Evolutionary conservation across 352 stramenopile species (phyloP).

Genomic region (Phytophthora fragariaefolia): DNA sequence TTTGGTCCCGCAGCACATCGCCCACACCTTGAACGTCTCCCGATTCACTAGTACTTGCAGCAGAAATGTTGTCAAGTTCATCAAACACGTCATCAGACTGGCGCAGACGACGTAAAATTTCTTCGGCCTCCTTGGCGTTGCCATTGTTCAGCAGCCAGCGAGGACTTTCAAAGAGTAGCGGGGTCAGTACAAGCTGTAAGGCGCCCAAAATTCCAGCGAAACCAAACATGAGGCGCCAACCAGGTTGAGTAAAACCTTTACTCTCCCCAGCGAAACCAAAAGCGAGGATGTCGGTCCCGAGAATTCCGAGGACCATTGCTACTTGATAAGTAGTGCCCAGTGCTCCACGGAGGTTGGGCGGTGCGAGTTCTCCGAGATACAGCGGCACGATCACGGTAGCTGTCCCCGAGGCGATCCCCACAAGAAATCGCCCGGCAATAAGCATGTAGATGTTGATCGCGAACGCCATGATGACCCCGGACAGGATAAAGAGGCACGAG

Average conservation of each 20-base stretch:
- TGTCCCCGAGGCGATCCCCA: conserved; percentile 67
- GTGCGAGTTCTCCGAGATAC: conserved; percentile 73
- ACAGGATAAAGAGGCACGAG: conserved; percentile 63
- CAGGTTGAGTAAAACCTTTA: conserved; percentile 49
- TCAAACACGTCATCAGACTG: conserved; percentile 66
- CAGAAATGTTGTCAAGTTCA: conserved; percentile 75
- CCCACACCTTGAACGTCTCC: conserved; percentile 56
- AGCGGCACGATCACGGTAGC: conserved; percentile 74
- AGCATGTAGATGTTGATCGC: conserved; percentile 77
- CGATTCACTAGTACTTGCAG: conserved; percentile 62
- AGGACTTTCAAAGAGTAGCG: conserved; percentile 69
- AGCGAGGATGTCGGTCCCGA: conserved; percentile 51
- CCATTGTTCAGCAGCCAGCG: conserved; percentile 75
- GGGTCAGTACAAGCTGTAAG: conserved; percentile 55
- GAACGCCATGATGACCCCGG: conserved; percentile 59
- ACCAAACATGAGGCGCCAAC: conserved; percentile 73
- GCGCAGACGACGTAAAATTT: conserved; percentile 56
- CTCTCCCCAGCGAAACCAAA: conserved; percentile 65
- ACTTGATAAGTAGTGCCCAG: conserved; percentile 77
- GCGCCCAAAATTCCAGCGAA: conserved; percentile 63
- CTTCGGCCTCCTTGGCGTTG: conserved; percentile 54
- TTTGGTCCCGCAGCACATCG: conserved; percentile 56
- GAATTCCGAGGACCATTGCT: conserved; percentile 65
- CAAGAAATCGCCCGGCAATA: conserved; percentile 67
- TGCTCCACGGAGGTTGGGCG: conserved; percentile 67